Evolutionary conservation across 2,329 filamentous ascomycete species (phyloP), one percentile per base, ranked within the genome.

Genomic region (Epichloe hybrida): DNA sequence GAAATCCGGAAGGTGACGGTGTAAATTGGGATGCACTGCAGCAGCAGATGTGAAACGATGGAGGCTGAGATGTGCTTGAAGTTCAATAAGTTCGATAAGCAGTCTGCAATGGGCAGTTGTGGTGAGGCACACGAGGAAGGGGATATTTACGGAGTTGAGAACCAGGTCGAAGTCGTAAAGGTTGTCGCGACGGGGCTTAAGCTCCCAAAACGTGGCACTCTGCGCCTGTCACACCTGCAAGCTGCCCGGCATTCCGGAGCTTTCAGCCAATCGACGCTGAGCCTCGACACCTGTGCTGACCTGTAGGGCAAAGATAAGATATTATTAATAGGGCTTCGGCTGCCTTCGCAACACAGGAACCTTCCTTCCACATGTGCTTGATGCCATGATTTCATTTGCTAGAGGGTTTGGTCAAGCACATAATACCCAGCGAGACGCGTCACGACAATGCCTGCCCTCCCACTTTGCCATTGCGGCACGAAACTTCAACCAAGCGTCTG

Each of bases 201-300:
- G 27, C 27, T 31, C 27, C 27, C 27, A 9, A 8, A 31, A 31
- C 27, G 27, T 31, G 27, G 8, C 27, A 31, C 27, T 31, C 9
- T 31, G 27, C 8, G 27, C 27, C 9, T 11, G 4, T 9, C 9
- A 11, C 27, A 31, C 8, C 2, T 31, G 27, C 8, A 31, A 31
- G 27, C 27, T 31, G 27, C 36, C 44, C 44, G 44, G 44, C 23
- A 35, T 31, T 36, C 44, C 44, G 44, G 44, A 35, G 44, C 34
- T 37, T 46, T 38, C 50, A 54, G 45, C 64, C 64, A 66, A 66
- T 66, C 31, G 55, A 51, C 49, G 44, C 52, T 46, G 58, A 45
- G 49, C 36, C 44, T 50, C 49, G 42, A 35, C 51, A 53, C 57
- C 20, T 44, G 57, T 65, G 64, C 58, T 56, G 51, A 45, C 56